Evolutionary conservation across 75 land plant species (phyloP).

Genomic region (Pseudotsuga menziesii): DNA sequence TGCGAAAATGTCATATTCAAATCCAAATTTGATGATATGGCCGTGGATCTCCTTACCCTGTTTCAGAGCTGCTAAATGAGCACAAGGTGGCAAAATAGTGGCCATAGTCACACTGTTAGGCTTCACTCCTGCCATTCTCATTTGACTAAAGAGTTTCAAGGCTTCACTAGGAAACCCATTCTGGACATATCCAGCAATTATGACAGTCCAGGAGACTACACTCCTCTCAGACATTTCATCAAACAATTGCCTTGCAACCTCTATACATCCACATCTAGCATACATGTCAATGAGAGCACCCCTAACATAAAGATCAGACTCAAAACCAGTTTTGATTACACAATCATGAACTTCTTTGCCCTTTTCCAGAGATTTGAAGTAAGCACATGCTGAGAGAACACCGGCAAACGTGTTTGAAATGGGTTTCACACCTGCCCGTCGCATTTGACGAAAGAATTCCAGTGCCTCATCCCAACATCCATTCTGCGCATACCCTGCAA

Average conservation of each 20-base stretch:
- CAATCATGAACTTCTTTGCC: constrained; percentile 34
- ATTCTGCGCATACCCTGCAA: constrained; percentile 17
- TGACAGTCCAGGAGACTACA: constrained; percentile 59
- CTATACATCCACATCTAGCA: constrained; percentile 24
- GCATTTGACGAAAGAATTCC: constrained; percentile 7
- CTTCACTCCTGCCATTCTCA: constrained; percentile 32
- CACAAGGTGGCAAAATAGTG: constrained; percentile 35
- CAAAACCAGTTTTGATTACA: constrained; percentile 32
- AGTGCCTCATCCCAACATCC: constrained; percentile 5
- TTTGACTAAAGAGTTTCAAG: constrained; percentile 27
- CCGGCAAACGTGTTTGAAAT: neutral
- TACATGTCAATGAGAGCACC: constrained; percentile 46
- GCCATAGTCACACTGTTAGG: constrained; percentile 40
- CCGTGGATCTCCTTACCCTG: constrained; percentile 31
- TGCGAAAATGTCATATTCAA: constrained; percentile 7
- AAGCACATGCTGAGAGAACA: constrained; percentile 7
- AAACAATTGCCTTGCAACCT: constrained; percentile 35
- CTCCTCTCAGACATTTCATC: constrained; percentile 41
- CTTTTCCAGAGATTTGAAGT: constrained; percentile 3
- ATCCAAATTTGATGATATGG: constrained; percentile 28
- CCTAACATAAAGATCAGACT: constrained; percentile 35
- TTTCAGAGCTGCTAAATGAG: constrained; percentile 6
- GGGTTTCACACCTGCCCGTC: neutral
- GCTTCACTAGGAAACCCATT: constrained; percentile 17
- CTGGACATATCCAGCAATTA: constrained; percentile 40